These are phyloP conservation scores for Helotiales sp. DNA, from an alignment of 2,329 filamentous ascomycete species.

Conservation along the genomic window DNA sequence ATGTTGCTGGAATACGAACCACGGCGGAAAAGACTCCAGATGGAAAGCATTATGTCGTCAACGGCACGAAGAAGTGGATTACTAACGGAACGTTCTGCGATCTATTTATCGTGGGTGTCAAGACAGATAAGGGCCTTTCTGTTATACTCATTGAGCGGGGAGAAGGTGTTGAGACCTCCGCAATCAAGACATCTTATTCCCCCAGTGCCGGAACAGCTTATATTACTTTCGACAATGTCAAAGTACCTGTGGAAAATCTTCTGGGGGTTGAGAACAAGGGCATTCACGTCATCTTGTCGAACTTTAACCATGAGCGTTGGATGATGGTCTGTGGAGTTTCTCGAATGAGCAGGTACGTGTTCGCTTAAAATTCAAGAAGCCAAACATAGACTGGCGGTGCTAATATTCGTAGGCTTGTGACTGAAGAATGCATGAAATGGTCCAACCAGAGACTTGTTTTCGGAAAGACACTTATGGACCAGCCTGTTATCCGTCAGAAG, in stretches of 20 bases:
- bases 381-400: not conserved
- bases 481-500: slow-evolving; percentile 84
- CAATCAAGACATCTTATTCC: slow-evolving; percentile 83
- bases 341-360: slow-evolving; percentile 53
- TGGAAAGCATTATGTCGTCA: slow-evolving; percentile 74
- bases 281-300: slow-evolving; percentile 81
- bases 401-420: slow-evolving; percentile 58
- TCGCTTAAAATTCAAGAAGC: not conserved
- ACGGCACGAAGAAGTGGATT: slow-evolving; percentile 85
- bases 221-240: slow-evolving; percentile 84
- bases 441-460: slow-evolving; percentile 85
- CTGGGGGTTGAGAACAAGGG: slow-evolving; percentile 85
- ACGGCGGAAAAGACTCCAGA: slow-evolving; percentile 77
- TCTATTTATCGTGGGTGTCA: slow-evolving; percentile 83
- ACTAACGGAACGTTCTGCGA: slow-evolving; percentile 81
- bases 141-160: slow-evolving; percentile 77
- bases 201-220: slow-evolving; percentile 70
- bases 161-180: slow-evolving; percentile 76
- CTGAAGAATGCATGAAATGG: slow-evolving; percentile 89
- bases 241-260: slow-evolving; percentile 79
- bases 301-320: slow-evolving; percentile 89
- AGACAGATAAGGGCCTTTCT: slow-evolving; percentile 78
- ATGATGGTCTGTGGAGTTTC: slow-evolving; percentile 72
- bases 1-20: slow-evolving; percentile 80
- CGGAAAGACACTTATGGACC: slow-evolving; percentile 79